Base-by-base conservation (phyloP, 1,284 basidiomycete genomes). In the Golubevia sp. region DNA sequence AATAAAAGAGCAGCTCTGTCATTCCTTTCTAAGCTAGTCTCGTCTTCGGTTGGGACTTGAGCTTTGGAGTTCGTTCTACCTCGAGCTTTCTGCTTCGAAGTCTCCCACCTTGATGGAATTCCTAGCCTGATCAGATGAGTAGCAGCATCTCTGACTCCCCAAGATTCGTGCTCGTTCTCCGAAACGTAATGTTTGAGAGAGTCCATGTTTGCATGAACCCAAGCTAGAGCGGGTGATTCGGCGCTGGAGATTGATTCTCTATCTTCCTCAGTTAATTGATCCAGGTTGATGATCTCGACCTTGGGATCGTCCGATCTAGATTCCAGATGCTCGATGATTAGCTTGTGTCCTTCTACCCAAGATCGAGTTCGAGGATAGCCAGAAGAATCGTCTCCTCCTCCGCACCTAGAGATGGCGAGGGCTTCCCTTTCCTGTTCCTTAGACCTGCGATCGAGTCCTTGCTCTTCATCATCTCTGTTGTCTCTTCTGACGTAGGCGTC, bases 261-360 rank as follows among this genome's bases (percentile, higher is more conserved):
- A 49, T 79, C 78, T 3, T 68, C 64, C n/a, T 70, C 66, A 3
- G 67, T 59, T 27, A 83, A 56, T 21, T 68, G 66, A 18, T 44
- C 38, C 18, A 44, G 38, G 18, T 44, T 44, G 25, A 83, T 74
- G 13, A 80, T 73, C 34, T 74, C 63, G 1, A 77, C 74, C 25
- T 70, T 62, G 15, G 74, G 63, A 34, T 83, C 81, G 49, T 68
- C 69, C 15, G 63, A 66, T 27, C 67, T 63, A 34, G 52, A 55
- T 58, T 73, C 58, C 59, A 73, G 74, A 60, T 79, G 71, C 58
- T 83, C 77, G 48, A 82, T 61, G 20, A 83, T 68, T 3, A 83
- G 64, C 8, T 76, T 68, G 60, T 71, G 58, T 2, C 81, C 81
- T 58, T 83, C 79, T 18, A 80, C 65, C 79, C 79, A 83, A 38